Evolutionary conservation across 208 protist genomes (phyloP), one percentile per base, ranked within the genome.

Genomic region (Trypanosoma avium): DNA sequence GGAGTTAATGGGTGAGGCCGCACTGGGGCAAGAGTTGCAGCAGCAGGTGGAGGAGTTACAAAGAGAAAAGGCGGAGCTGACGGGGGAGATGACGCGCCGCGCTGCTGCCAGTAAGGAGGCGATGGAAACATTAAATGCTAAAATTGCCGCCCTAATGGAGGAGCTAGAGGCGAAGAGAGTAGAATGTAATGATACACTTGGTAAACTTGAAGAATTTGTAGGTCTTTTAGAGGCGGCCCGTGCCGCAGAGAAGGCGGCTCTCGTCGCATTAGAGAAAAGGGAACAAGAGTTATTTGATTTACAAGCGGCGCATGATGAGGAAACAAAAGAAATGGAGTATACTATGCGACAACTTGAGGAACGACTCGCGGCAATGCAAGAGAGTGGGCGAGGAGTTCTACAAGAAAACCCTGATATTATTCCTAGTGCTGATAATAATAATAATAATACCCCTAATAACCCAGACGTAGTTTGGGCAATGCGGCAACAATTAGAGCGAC

Each of bases 121-220:
- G 38, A 47, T 71, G 19, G 66, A 71, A 7, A 47, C 5, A 0
- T 49, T 71, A 4, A 64, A 71, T 57, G 47, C 46, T 4, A 71
- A 64, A 36, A 59, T 65, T 36, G 58, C 63, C 32, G 61, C 3
- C 29, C 61, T 63, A 7, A 61, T 61, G 68, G 32, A 26, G 13
- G 65, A 67, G 49, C 49, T 64, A 12, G 77, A 81, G 19, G 46
- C 61, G 24, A 86, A 82, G 64, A 67, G 68, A 1, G 36, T 55
- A 22, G 79, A 84, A 42, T 77, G 77, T 52, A 73, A 67, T 0
- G 71, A 79, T 8, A 82, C 71, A 0, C 70, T 91, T 17, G 78
- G 81, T 3, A 69, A 82, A 38, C 61, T 92, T 19, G 86, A 92
- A 60, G 82, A 92, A 60, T 85, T 88, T 50, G 79, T 89, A 10